These are phyloP conservation scores for Aspergillus tamarii DNA, from an alignment of 2,329 filamentous ascomycete species.

Conservation along the genomic window DNA sequence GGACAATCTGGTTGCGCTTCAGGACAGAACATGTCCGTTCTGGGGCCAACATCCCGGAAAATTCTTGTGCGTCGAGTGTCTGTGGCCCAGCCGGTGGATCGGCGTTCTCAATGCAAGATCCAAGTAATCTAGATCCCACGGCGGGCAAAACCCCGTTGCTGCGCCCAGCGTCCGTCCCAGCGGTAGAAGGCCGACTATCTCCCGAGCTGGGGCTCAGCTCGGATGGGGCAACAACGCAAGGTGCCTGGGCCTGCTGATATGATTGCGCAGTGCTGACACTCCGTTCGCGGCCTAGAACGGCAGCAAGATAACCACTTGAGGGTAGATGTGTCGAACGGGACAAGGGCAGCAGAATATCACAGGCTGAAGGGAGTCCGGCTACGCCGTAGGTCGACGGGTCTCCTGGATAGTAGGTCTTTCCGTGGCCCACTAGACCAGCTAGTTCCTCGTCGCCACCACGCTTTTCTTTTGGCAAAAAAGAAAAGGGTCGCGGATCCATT, in stretches of 20 bases:
- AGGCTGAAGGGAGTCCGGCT: constrained; percentile 25
- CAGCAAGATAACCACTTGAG: constrained; percentile 29
- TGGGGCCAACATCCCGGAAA: constrained; percentile 14
- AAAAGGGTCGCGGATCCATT: constrained; percentile 23
- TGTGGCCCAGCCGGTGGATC: constrained; percentile 19
- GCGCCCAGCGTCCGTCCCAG: constrained; percentile 11
- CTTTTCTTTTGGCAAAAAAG: constrained; percentile 15
- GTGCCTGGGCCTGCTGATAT: constrained; percentile 6
- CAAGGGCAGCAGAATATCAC: constrained; percentile 30
- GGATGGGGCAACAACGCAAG: constrained; percentile 5
- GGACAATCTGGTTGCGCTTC: constrained; percentile 35
- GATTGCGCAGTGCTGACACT: constrained; percentile 11
- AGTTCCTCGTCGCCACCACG: constrained; percentile 23
- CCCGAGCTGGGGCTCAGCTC: background rate
- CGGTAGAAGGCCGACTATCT: constrained; percentile 7
- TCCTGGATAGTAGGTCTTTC: constrained; percentile 7
- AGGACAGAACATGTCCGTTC: constrained; percentile 22
- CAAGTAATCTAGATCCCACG: constrained; percentile 8
- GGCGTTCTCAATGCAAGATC: constrained; percentile 12
- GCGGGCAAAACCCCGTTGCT: constrained; percentile 7
- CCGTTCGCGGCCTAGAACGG: constrained; percentile 21
- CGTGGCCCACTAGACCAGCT: constrained; percentile 15
- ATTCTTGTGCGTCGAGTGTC: constrained; percentile 13
- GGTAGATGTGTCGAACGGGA: constrained; percentile 26
- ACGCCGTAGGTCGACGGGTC: constrained; percentile 8